Conservation (phyloP, 2,329 filamentous ascomycete genomes). For the Niveomyces coronatus region DNA sequence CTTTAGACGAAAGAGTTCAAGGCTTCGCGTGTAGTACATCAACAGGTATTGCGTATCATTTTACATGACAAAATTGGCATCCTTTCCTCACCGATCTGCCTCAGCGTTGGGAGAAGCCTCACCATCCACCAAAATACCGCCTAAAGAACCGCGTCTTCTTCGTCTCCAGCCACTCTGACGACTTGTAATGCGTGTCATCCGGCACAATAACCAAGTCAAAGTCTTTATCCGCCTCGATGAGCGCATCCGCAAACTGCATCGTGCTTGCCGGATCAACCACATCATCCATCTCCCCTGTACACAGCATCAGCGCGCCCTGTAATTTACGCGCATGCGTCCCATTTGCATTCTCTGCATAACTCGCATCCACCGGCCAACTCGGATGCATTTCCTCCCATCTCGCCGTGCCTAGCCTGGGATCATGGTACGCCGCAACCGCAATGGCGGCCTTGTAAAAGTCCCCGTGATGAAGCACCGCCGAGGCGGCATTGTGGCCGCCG, state of each 20-base stretch:
- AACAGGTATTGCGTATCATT: no score
- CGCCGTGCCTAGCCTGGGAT: conserved; percentile 21
- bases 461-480: conserved; percentile 18
- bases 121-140: neutral
- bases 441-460: conserved; percentile 20
- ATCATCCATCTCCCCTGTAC: conserved; percentile 19
- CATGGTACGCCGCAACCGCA: conserved; percentile 20
- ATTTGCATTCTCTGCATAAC: conserved; percentile 19
- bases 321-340: conserved; percentile 19
- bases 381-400: conserved; percentile 24
- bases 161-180: neutral
- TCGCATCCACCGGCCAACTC: conserved; percentile 21
- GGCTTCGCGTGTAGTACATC: no score
- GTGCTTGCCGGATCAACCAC: conserved; percentile 22
- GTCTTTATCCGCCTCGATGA: conserved; percentile 19
- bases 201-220: conserved; percentile 21
- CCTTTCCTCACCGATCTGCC: no score
- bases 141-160: conserved; percentile 3
- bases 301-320: conserved; percentile 18
- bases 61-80: no score
- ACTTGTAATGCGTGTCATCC: conserved; percentile 8
- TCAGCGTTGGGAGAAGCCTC: neutral
- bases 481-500: conserved; percentile 20
- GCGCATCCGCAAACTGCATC: conserved; percentile 18
- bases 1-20: no score